Evolutionary conservation across 805 yeast species (phyloP).

Genomic region (Saccharomycodes ludwigii): DNA sequence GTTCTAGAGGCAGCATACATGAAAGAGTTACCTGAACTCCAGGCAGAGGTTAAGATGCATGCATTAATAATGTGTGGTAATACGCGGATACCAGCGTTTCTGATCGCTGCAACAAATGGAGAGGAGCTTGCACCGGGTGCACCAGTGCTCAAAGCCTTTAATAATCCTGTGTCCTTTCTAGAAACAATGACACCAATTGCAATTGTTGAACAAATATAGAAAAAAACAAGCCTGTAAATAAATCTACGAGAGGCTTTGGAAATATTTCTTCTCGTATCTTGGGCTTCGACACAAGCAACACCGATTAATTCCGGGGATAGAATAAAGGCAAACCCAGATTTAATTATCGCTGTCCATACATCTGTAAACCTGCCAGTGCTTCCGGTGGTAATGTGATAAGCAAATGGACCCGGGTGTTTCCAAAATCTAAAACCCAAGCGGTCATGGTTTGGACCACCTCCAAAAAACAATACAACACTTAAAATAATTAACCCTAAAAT

Average conservation of each 20-base stretch:
- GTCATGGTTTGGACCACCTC: slow-evolving; percentile 36
- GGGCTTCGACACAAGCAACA: slow-evolving; percentile 45
- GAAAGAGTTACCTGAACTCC: slow-evolving; percentile 35
- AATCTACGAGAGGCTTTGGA: slow-evolving; percentile 52
- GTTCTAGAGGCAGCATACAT: slow-evolving; percentile 45
- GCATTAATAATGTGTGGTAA: slow-evolving; percentile 53
- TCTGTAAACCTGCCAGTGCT: slow-evolving; percentile 52
- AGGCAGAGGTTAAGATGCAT: slow-evolving; percentile 47
- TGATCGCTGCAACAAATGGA: slow-evolving; percentile 54
- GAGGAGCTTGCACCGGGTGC: slow-evolving; percentile 49
- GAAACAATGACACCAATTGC: slow-evolving; percentile 51
- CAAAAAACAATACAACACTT: slow-evolving; percentile 35
- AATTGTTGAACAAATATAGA: slow-evolving; percentile 45
- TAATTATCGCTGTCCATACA: slow-evolving; percentile 48
- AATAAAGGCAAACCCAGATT: slow-evolving; percentile 55
- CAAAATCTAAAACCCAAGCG: slow-evolving; percentile 59
- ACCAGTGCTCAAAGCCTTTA: slow-evolving; percentile 35
- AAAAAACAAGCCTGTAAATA: slow-evolving; percentile 47
- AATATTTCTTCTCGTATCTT: slow-evolving; percentile 45
- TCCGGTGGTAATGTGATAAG: slow-evolving; percentile 39
- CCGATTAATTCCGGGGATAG: slow-evolving; percentile 53
- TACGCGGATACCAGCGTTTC: slow-evolving; percentile 47
- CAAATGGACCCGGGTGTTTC: slow-evolving; percentile 48
- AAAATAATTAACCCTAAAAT: slow-evolving; percentile 33
- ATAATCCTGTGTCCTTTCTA: no score